These are phyloP conservation scores for Acacia melanoxylon DNA, from an alignment of 306 rosid species.

Conservation along the genomic window DNA sequence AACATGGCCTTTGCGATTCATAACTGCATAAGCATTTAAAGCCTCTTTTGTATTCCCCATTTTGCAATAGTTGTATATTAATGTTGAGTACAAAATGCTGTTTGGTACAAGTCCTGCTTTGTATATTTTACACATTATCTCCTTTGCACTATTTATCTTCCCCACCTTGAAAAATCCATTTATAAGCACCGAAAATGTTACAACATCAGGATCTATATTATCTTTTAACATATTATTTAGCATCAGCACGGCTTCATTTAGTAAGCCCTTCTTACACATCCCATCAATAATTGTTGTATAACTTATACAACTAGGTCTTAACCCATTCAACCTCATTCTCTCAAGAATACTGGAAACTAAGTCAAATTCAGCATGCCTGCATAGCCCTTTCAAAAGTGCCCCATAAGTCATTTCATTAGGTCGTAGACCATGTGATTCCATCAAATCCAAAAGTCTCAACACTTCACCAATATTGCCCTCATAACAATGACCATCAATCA, in stretches of 20 bases:
- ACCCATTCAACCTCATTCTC: slow-evolving; percentile 53
- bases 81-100: slow-evolving; percentile 58
- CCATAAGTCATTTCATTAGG: slow-evolving; percentile 69
- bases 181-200: slow-evolving; percentile 73
- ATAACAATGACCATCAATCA: slow-evolving; percentile 59
- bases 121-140: slow-evolving; percentile 65
- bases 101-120: slow-evolving; percentile 58
- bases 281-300: slow-evolving; percentile 70
- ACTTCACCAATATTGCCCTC: slow-evolving; percentile 51
- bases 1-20: slow-evolving; percentile 51
- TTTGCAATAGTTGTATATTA: slow-evolving; percentile 70
- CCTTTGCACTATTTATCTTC: slow-evolving; percentile 61
- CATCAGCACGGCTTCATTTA: slow-evolving; percentile 59
- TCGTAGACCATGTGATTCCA: slow-evolving; percentile 53
- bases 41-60: slow-evolving; percentile 59
- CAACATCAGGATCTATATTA: slow-evolving; percentile 53
- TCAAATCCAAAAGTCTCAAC: slow-evolving; percentile 57
- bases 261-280: slow-evolving; percentile 63
- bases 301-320: slow-evolving; percentile 41
- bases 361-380: slow-evolving; percentile 59
- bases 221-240: slow-evolving; percentile 49
- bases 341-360: slow-evolving; percentile 48
- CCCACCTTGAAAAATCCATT: slow-evolving; percentile 65
- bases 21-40: slow-evolving; percentile 53
- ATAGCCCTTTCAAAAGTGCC: slow-evolving; percentile 58